These are phyloP conservation scores for Cercophora samala DNA, from an alignment of 495 filamentous ascomycete genomes.

Conservation along the genomic window DNA sequence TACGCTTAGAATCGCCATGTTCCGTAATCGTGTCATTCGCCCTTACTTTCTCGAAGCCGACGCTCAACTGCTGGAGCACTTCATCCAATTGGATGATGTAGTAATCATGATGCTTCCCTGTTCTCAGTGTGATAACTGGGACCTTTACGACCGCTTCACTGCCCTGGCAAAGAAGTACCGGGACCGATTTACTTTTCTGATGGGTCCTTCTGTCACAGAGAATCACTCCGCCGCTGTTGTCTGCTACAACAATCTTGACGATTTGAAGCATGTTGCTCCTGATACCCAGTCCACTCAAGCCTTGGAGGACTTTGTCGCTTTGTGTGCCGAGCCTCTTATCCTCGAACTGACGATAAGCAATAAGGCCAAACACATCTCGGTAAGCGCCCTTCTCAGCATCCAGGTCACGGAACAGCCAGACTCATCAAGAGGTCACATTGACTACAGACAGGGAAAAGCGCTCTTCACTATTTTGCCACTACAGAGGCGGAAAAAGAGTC, in stretches of 20 bases:
- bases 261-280: slow-evolving; percentile 14
- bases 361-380: slow-evolving; percentile 30
- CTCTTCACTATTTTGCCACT: slow-evolving; percentile 35
- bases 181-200: slow-evolving; percentile 34
- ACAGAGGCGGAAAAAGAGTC: slow-evolving; percentile 20
- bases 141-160: slow-evolving; percentile 23
- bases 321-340: slow-evolving; percentile 28
- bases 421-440: not conserved
- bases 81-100: slow-evolving; percentile 21
- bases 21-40: slow-evolving; percentile 30
- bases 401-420: not conserved
- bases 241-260: slow-evolving; percentile 32
- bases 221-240: slow-evolving; percentile 24
- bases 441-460: slow-evolving; percentile 33
- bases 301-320: slow-evolving; percentile 32
- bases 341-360: slow-evolving; percentile 37
- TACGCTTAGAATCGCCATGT: slow-evolving; percentile 27
- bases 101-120: slow-evolving; percentile 19
- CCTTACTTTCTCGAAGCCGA: slow-evolving; percentile 29
- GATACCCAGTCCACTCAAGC: slow-evolving; percentile 13
- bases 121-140: slow-evolving; percentile 18
- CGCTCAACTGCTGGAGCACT: slow-evolving; percentile 16
- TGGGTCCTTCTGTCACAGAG: slow-evolving; percentile 18
- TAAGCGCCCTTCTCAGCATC: slow-evolving; percentile 13
- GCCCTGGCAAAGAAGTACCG: slow-evolving; percentile 29